Conservation (phyloP, 192 early-diverging fungal species). For the Entrophospora sp. region DNA sequence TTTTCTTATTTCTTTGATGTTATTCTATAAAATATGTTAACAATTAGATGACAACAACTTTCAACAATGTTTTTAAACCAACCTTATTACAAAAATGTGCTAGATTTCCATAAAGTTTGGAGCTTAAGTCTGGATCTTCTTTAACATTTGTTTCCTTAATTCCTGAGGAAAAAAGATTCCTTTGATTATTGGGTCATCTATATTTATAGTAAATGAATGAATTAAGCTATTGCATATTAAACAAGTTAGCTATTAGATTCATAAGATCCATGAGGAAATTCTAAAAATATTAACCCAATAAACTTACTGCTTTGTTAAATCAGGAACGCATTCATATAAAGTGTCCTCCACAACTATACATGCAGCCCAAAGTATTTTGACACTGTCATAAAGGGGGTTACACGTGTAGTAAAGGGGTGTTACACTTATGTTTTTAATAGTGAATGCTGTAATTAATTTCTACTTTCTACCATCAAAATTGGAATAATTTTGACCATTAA, state of each 20-base stretch:
- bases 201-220: conserved; percentile 2
- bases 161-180: background rate
- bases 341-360: background rate
- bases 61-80: background rate
- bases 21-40: conserved; percentile 1
- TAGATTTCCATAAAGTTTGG: background rate
- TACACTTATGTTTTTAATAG: too few species aligned
- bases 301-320: conserved; percentile 1
- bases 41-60: background rate
- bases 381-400: too few species aligned
- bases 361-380: too few species aligned
- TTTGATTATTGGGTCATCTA: background rate
- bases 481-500: too few species aligned
- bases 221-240: conserved; percentile 2
- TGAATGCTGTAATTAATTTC: too few species aligned
- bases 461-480: too few species aligned
- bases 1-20: background rate
- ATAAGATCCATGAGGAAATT: background rate
- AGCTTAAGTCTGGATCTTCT: conserved; percentile 3
- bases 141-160: conserved; percentile 7
- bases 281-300: background rate
- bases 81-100: background rate
- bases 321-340: background rate
- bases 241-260: background rate
- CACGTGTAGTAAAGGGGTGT: too few species aligned